These are phyloP conservation scores for Zymoseptoria tritici DNA, from an alignment of 2,329 filamentous ascomycete species.

Conservation along the genomic window DNA sequence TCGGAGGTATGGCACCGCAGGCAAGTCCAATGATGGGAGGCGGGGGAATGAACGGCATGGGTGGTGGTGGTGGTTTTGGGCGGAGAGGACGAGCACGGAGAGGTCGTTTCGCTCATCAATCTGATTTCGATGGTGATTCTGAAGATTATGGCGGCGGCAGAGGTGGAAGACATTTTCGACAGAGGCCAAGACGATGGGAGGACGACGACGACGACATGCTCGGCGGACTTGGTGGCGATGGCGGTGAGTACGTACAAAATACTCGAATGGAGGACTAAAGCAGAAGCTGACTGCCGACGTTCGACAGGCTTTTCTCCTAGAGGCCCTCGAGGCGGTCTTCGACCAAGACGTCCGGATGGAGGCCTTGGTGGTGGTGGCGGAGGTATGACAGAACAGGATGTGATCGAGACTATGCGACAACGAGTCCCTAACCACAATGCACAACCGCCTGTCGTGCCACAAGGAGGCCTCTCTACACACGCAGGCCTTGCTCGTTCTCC, in stretches of 20 bases:
- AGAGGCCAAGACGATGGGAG: conserved; percentile 5
- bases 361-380: neutral
- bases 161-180: conserved; percentile 1
- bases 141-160: conserved; percentile 2
- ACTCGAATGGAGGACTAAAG: neutral
- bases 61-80: conserved; percentile 4
- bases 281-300: neutral
- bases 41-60: conserved; percentile 5
- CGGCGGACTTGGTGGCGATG: conserved; percentile 9
- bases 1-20: conserved; percentile 2
- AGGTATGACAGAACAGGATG: neutral
- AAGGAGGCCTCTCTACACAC: neutral
- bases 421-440: neutral
- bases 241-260: conserved; percentile 14
- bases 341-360: conserved; percentile 1
- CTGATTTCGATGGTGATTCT: conserved; percentile 9
- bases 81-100: conserved; percentile 1
- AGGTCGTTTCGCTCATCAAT: neutral
- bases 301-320: conserved; percentile 5
- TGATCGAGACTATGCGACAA: neutral
- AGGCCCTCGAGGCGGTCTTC: conserved; percentile 4
- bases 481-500: neutral
- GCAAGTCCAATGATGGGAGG: conserved; percentile 4
- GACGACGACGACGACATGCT: conserved; percentile 13
- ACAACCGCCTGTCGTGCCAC: neutral